Evolutionary conservation across 2,329 filamentous ascomycete genomes (phyloP).

Genomic region (Aphanocladium album): DNA sequence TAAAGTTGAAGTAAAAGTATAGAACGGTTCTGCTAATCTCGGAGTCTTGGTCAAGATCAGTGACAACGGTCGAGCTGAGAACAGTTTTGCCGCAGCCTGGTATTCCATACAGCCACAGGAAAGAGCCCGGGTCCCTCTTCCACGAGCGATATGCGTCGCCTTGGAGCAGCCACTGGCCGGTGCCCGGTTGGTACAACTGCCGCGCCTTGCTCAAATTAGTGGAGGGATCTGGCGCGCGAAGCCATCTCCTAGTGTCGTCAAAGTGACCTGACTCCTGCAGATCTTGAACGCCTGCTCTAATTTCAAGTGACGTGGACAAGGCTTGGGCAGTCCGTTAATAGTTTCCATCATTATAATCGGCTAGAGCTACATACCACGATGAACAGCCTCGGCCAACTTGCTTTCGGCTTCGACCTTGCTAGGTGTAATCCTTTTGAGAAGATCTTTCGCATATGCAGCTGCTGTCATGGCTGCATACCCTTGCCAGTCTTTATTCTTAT

Average conservation of each 20-base stretch:
- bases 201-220: neutral
- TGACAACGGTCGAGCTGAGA: neutral
- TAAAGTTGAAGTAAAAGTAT: constrained; percentile 7
- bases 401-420: too few relatives aligned
- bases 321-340: neutral
- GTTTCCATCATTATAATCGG: neutral
- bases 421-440: neutral
- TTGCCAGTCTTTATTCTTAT: neutral
- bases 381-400: too few relatives aligned
- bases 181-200: neutral
- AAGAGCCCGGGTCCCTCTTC: neutral
- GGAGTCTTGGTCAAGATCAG: neutral
- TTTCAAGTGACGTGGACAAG: neutral
- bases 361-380: neutral
- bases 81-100: constrained; percentile 1
- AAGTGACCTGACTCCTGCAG: neutral
- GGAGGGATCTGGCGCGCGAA: neutral
- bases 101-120: neutral
- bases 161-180: neutral
- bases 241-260: neutral
- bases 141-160: neutral
- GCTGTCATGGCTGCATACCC: neutral
- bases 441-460: neutral
- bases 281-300: neutral
- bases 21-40: neutral